phyloP scores from a whole-genome alignment of 2,329 filamentous ascomycete genomes.

The Claviceps capensis region DNA sequence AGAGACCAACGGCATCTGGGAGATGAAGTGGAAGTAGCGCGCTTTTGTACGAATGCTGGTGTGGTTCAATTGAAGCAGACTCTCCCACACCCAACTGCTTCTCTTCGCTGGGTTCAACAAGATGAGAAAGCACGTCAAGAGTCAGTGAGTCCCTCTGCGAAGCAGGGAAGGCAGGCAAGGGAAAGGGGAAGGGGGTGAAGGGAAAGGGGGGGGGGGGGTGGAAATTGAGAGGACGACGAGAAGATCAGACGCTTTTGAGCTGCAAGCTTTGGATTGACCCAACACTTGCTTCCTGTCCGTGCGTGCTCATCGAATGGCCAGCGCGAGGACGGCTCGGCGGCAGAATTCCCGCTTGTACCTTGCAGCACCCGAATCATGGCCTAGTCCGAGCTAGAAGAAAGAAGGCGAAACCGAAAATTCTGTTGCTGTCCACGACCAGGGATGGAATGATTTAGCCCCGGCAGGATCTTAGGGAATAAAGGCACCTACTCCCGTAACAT shows the following conservation, averaged over 20 bases:
- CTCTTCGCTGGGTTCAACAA: background rate
- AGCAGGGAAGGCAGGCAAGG: slow-evolving; percentile 6
- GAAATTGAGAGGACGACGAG: background rate
- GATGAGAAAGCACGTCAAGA: slow-evolving; percentile 2
- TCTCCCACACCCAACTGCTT: slow-evolving; percentile 1
- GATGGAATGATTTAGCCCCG: slow-evolving; percentile 6
- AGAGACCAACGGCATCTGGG: background rate
- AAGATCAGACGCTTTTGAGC: background rate
- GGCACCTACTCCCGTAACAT: background rate
- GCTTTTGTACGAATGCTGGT: slow-evolving; percentile 9
- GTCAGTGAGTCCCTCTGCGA: slow-evolving; percentile 3
- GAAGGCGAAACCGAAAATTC: slow-evolving; percentile 2
- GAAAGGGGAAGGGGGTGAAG: background rate
- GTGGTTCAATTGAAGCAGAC: background rate
- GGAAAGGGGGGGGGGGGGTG: background rate
- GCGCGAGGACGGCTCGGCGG: background rate
- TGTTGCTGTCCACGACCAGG: slow-evolving; percentile 4
- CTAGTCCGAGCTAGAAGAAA: slow-evolving; percentile 3
- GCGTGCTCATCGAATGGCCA: background rate
- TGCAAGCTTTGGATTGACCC: background rate
- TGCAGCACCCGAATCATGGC: background rate
- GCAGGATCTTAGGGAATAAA: slow-evolving; percentile 6
- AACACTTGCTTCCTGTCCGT: slow-evolving; percentile 1
- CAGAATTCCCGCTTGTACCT: slow-evolving; percentile 1
- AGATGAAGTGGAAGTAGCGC: slow-evolving; percentile 8